Evolutionary conservation across 2,329 filamentous ascomycete genomes (phyloP).

Genomic region (Chaetomium olivaceum): DNA sequence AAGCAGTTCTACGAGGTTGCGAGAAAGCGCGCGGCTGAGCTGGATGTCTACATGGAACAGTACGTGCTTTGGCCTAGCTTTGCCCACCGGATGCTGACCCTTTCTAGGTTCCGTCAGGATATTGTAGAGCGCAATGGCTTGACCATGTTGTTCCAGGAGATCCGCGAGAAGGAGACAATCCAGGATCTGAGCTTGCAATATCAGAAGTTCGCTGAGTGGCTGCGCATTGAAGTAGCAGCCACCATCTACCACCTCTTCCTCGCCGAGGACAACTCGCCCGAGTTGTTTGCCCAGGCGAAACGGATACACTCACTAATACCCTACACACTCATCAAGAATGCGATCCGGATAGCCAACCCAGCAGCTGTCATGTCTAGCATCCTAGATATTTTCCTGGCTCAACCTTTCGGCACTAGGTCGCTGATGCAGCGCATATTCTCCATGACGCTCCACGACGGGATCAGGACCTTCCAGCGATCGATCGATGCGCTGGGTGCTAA

Average conservation of each 20-base stretch:
- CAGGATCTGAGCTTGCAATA: slow-evolving; percentile 90
- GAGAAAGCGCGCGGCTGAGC: slow-evolving; percentile 80
- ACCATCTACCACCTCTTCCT: slow-evolving; percentile 97
- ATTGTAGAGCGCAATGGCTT: slow-evolving; percentile 76
- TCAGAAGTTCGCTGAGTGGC: slow-evolving; percentile 97
- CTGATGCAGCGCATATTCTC: slow-evolving; percentile 94
- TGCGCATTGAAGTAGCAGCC: slow-evolving; percentile 93
- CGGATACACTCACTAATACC: slow-evolving; percentile 93
- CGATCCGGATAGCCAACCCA: slow-evolving; percentile 93
- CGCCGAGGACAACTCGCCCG: slow-evolving; percentile 96
- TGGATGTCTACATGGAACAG: slow-evolving; percentile 98
- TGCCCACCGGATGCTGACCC: slow-evolving; percentile 23
- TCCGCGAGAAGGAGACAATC: slow-evolving; percentile 85
- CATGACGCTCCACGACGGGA: slow-evolving; percentile 86
- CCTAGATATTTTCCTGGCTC: slow-evolving; percentile 90
- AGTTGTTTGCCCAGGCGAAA: slow-evolving; percentile 91
- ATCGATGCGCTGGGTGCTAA: slow-evolving; percentile 77
- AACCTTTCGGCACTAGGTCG: slow-evolving; percentile 87
- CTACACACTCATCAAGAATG: slow-evolving; percentile 91
- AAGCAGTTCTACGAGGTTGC: slow-evolving; percentile 95
- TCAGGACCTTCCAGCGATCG: slow-evolving; percentile 79
- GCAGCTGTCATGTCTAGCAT: slow-evolving; percentile 96
- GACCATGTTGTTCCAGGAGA: slow-evolving; percentile 89
- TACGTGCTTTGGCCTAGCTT: slow-evolving; percentile 45
- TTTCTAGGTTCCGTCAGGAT: slow-evolving; percentile 62